Conservation (phyloP, 2,329 filamentous ascomycete species). For the Fusarium liriodendri region DNA sequence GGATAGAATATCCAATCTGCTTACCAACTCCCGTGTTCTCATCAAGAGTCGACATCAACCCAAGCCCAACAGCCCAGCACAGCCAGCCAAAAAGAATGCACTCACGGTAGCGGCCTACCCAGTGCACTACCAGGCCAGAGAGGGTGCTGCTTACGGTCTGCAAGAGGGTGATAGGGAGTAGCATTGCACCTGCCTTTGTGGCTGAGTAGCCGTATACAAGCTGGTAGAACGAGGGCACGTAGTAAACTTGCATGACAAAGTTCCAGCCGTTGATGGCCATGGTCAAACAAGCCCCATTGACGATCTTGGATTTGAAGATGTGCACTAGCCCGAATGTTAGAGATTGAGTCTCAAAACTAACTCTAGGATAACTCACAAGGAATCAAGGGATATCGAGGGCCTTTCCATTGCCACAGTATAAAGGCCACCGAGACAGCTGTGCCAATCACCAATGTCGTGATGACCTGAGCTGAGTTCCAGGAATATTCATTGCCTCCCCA, state of each 20-base stretch:
- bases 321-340: constrained; percentile 49
- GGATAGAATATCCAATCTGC: constrained; percentile 64
- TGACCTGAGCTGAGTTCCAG: constrained; percentile 66
- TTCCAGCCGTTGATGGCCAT: constrained; percentile 71
- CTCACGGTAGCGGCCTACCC: constrained; percentile 64
- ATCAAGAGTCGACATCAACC: constrained; percentile 64
- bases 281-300: constrained; percentile 65
- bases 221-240: constrained; percentile 59
- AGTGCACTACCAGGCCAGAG: constrained; percentile 64
- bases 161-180: constrained; percentile 56
- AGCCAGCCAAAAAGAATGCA: constrained; percentile 65
- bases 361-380: constrained; percentile 49
- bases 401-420: constrained; percentile 64
- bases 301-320: constrained; percentile 64
- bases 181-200: constrained; percentile 54
- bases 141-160: constrained; percentile 60
- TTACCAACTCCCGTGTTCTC: constrained; percentile 60
- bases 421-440: constrained; percentile 58
- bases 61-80: constrained; percentile 63
- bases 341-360: not conserved
- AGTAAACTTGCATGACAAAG: constrained; percentile 67
- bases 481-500: constrained; percentile 70
- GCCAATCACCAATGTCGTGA: constrained; percentile 66
- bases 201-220: constrained; percentile 57
- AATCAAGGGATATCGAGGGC: constrained; percentile 59